Evolutionary conservation across 78 protist genomes (phyloP).

Genomic region (Capsaspora owczarzaki): DNA sequence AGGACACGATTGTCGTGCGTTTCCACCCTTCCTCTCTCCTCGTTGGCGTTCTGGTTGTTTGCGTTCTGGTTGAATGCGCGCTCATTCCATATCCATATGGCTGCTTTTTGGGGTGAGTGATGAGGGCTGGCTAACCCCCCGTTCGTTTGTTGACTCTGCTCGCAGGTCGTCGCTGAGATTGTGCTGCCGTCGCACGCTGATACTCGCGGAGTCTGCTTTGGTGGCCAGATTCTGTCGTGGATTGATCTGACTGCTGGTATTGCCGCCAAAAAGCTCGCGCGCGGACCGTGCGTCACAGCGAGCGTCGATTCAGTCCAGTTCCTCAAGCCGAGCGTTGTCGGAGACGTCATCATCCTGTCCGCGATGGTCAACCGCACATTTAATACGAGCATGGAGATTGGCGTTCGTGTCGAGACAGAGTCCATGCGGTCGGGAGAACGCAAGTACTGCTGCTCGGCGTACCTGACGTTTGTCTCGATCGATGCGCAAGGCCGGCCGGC

Average conservation of each 20-base stretch:
- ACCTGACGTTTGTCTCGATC: conserved; percentile 19
- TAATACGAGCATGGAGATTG: conserved; percentile 11
- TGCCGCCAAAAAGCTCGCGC: neutral
- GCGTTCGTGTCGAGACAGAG: conserved; percentile 33
- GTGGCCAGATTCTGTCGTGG: conserved; percentile 5
- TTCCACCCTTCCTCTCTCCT: too few species aligned
- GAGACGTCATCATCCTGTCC: conserved; percentile 4
- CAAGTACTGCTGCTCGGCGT: conserved; percentile 15
- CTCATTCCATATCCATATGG: too few species aligned
- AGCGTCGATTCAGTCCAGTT: conserved; percentile 22
- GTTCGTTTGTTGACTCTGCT: too few species aligned
- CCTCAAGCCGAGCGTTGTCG: neutral
- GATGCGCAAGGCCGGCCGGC: neutral
- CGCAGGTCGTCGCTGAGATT: conserved; percentile 1
- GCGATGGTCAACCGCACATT: conserved; percentile 26
- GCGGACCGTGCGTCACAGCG: conserved; percentile 10
- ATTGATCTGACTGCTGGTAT: conserved; percentile 1
- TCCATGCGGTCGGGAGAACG: conserved; percentile 15
- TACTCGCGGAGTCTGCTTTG: neutral
- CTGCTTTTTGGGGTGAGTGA: too few species aligned
- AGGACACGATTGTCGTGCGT: too few species aligned
- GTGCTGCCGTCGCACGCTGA: conserved; percentile 8
- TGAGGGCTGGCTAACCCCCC: too few species aligned
- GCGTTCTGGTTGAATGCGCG: too few species aligned
- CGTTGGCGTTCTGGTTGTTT: too few species aligned